Base-by-base conservation (phyloP, 495 filamentous ascomycete species). In the Penicillium turbatum region DNA sequence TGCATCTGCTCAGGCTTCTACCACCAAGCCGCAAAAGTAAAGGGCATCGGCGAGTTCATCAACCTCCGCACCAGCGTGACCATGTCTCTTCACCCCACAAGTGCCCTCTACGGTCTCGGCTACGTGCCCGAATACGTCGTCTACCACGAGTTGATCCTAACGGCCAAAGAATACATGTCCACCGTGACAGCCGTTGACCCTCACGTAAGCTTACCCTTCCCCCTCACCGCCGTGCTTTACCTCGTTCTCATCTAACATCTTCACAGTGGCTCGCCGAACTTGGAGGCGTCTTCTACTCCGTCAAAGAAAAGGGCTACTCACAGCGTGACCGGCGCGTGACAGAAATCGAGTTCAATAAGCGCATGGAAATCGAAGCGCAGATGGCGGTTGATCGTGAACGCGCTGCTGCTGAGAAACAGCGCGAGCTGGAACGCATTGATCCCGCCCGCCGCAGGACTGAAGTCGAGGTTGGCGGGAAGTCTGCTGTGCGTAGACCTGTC, bases 1-100 rank as follows among this genome's bases (percentile, higher is more conserved):
- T 97, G 93, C 66, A 96, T 99, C 56, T 97, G 95, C 72, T 90
- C 87, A 0, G 95, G 95, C 8, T 99, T 92, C 72, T 99, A 96
- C 68, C 93, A 97, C 60, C 95, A 99, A 71, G 92, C 95, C n/a
- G 95, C 95, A 9, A 89, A 90, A 56, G 90, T 93, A 31, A 96
- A 95, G 73, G 95, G 95, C 1, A 89, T 97, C 45, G 93, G 92
- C 47, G 95, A 97, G 72, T 99, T 97, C 69, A 84, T 95, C 75
- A 99, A 97, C 69, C 77, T 99, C 26, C 84, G 95, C 41, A 99
- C 95, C 0, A 90, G 86, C 57, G 92, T 99, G 6, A 91, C 88
- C 9, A 88, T 97, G 51, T 88, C 95, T 60, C 74, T 99, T 44
- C 95, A 97, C 69, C 92, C 95, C 21, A 97, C 95, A 1, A 90